Base-by-base conservation (phyloP, 1,139 yeast genomes). In the Candida sojae region DNA sequence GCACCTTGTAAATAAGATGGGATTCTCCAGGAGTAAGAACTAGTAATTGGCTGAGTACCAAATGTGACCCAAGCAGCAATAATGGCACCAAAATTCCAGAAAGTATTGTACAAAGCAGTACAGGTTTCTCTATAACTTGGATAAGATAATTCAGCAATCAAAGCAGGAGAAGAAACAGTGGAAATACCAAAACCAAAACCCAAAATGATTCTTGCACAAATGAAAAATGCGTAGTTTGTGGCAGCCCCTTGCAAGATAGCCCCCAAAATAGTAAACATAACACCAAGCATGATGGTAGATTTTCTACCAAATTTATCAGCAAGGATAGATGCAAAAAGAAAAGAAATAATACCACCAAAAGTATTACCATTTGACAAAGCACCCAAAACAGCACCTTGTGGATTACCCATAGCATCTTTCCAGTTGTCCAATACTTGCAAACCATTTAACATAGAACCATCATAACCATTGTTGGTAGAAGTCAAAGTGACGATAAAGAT, bases 1-100 rank as follows among this genome's bases (percentile, higher is more conserved):
- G 58, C 62, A 45, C 71, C 74, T 59, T 79, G 83, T 51, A 77
- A 59, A 52, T 69, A 69, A 7, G 80, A 74, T 6, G 82, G 80
- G 47, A 77, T 67, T 55, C 71, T 67, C 82, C 82, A 77, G 11
- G 73, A 60, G 48, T 57, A 58, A 52, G 68, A 62, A 31, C 47
- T 43, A 30, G 54, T 44, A 11, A 72, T 53, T 12, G 60, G 58
- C 49, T 71, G 66, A 12, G 81, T 71, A 44, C 83, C 83, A 52
- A 69, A 77, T 2, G 82, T 71, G 34, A 76, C 70, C 78, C 82
- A 73, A 2, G 86, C 79, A 6, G 85, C 84, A 43, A 82, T 56
- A 35, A 77, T 61, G 8, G 84, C 79, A 39, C 86, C 86, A 42
- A 79, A 56, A 73, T 62, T 70, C 77, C 80, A 77, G 64, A 60